phyloP scores from a whole-genome alignment of 345 rosid genomes.

The Kernera saxatilis region DNA sequence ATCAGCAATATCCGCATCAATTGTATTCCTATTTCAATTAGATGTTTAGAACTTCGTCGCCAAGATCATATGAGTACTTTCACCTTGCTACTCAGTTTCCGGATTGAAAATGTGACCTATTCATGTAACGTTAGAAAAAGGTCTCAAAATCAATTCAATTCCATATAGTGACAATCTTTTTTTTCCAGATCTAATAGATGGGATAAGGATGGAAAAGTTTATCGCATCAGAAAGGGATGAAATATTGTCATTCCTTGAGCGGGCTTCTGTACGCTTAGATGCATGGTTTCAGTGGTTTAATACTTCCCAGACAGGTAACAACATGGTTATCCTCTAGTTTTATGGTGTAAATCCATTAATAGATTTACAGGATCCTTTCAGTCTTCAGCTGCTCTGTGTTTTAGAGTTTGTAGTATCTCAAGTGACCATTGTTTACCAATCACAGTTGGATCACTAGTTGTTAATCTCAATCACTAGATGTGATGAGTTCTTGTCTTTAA shows the following conservation, averaged over 20 bases:
- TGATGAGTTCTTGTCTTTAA: background rate
- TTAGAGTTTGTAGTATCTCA: background rate
- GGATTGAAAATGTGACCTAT: background rate
- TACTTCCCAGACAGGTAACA: conserved; percentile 77
- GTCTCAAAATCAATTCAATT: conserved; percentile 1
- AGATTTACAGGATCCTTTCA: background rate
- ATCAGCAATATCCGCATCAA: background rate
- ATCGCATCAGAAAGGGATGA: conserved; percentile 50
- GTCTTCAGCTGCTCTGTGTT: background rate
- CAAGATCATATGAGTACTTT: background rate
- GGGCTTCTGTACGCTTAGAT: conserved; percentile 80
- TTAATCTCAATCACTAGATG: background rate
- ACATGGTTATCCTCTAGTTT: background rate
- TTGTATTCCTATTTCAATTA: background rate
- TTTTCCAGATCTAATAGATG: conserved; percentile 63
- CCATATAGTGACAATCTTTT: conserved; percentile 15
- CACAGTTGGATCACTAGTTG: conserved; percentile 1
- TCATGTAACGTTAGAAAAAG: background rate
- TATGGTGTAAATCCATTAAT: background rate
- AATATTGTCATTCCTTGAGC: conserved; percentile 63
- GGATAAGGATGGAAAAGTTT: conserved; percentile 55
- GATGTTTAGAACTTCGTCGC: conserved; percentile 1
- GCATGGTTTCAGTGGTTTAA: conserved; percentile 97
- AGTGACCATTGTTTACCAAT: background rate
- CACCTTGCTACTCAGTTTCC: conserved; percentile 11